Conservation (phyloP, 768 basidiomycete genomes). For the Suillus occidentalis region DNA sequence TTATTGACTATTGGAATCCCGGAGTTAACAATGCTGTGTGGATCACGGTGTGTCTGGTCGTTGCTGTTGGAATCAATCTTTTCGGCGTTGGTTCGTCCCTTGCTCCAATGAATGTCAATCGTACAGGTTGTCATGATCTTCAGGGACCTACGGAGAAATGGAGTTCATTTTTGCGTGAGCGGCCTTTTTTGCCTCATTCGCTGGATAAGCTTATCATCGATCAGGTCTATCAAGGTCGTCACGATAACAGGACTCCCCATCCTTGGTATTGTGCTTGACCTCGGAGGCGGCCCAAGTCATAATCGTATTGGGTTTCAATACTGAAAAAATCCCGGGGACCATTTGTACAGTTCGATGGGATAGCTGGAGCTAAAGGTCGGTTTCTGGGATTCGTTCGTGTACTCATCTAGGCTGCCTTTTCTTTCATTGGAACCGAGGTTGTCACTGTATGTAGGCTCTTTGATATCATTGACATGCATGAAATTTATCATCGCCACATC, state of each 20-base stretch:
- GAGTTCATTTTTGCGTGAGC: background rate
- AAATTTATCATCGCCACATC: background rate
- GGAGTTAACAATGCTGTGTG: background rate
- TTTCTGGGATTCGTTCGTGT: background rate
- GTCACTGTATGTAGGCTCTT: background rate
- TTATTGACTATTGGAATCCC: background rate
- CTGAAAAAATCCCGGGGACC: background rate
- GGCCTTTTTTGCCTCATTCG: background rate
- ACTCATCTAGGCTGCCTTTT: background rate
- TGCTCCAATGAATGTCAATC: background rate
- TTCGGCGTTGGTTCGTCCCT: background rate
- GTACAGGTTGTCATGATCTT: background rate
- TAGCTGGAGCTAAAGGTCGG: background rate
- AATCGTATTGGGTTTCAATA: background rate
- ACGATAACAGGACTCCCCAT: background rate
- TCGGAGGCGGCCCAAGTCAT: background rate
- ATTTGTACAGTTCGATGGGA: background rate
- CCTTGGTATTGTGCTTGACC: background rate
- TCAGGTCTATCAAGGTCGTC: background rate
- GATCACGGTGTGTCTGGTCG: background rate
- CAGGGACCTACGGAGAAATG: background rate
- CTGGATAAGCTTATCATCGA: background rate
- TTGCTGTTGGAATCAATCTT: slow-evolving; percentile 1
- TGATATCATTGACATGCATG: background rate
- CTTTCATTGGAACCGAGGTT: background rate